Conservation (phyloP, 371 early-diverging fungal species). For the Actinomortierella ambigua region DNA sequence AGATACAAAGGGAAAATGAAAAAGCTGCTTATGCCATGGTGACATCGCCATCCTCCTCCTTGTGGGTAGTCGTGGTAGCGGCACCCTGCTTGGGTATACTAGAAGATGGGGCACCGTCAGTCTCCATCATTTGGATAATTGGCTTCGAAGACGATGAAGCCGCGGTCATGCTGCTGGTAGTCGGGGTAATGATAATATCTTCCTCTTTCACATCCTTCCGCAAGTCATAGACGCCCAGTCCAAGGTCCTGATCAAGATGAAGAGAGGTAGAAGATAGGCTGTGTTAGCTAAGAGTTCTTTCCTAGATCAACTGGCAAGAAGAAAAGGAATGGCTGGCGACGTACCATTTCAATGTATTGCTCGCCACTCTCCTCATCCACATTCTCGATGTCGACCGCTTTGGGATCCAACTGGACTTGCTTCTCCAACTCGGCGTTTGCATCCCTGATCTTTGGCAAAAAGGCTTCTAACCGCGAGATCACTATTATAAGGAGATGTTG, state of each 20-base stretch:
- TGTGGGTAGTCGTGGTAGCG: too few relatives aligned
- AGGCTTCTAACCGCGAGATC: conserved; percentile 35
- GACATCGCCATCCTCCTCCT: conserved; percentile 1
- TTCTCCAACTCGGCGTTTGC: conserved; percentile 41
- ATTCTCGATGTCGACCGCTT: conserved; percentile 45
- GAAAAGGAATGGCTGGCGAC: background rate
- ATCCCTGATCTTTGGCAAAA: conserved; percentile 44
- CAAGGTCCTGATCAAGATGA: conserved; percentile 21
- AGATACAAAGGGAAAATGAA: too few relatives aligned
- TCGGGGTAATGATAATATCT: conserved; percentile 43
- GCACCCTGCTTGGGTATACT: too few relatives aligned
- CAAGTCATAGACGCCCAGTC: conserved; percentile 45
- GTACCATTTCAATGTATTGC: conserved; percentile 47
- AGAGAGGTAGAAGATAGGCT: background rate
- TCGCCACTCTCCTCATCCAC: conserved; percentile 45
- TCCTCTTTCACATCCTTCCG: conserved; percentile 44
- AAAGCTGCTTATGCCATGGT: background rate
- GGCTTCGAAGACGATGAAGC: conserved; percentile 11
- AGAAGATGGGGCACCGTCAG: conserved; percentile 6
- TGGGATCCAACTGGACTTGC: conserved; percentile 33
- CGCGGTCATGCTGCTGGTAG: conserved; percentile 5
- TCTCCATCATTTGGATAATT: conserved; percentile 37
- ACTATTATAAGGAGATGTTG: conserved; percentile 12
- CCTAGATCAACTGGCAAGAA: background rate
- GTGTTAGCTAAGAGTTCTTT: background rate